Base-by-base conservation (phyloP, 805 yeast species). In the Yarrowia keelungensis region DNA sequence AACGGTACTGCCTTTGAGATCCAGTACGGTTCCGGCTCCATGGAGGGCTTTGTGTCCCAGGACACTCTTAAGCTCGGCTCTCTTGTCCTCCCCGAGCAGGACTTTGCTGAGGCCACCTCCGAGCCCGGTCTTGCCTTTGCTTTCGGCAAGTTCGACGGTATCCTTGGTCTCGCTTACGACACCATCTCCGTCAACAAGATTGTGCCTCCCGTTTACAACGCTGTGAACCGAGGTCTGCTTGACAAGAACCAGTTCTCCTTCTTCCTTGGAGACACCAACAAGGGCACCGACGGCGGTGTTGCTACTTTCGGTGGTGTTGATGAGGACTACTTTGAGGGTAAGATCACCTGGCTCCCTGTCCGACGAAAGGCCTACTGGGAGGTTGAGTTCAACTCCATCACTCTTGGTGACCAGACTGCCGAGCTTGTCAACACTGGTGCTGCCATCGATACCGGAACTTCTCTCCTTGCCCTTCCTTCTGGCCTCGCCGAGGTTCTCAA, bases 301-400 rank as follows among this genome's bases (percentile, higher is more conserved):
- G 97, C 95, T 73, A 91, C 97, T 41, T 91, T 95, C 77, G 99
- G 99, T 79, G 99, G 99, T 74, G 83, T 89, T 73, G 98, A 94
- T 77, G 84, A 87, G 74, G 78, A 88, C 71, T 86, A 87, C 78
- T 92, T 82, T 80, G 80, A 82, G 62, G 99, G 99, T 73, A 87
- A 94, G 74, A 85, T 95, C 76, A 90, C 94, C 67, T 92, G 97
- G 92, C 86, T 95, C 81, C 99, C 99, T 70, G 96, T 95, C 71
- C 92, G 99, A 84, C 91, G 99, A 86, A 92, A 93, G 88, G 99
- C 98, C 42, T 95, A 95, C 86, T 95, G 99, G 99, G 99, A 95
- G 84, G 99, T 95, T 70, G 86, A 89, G 74, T 89, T 95, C 74
- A 92, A 92, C 74, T 93, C 97, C 74, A 84, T 95, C 78, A 91